phyloP scores from a whole-genome alignment of 2,329 filamentous ascomycete genomes.

The Fusarium virguliforme region DNA sequence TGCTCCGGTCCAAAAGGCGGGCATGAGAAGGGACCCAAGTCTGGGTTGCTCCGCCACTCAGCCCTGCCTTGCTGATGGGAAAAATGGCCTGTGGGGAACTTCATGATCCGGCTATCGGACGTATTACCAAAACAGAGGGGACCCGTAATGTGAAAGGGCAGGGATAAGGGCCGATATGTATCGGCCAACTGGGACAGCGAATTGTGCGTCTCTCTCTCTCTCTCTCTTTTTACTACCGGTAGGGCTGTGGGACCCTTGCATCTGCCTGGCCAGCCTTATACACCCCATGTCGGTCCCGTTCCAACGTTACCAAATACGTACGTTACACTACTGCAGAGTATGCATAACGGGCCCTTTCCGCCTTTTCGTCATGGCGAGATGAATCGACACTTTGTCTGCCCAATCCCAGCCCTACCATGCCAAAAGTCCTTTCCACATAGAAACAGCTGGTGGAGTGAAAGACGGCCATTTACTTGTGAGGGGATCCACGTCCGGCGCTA shows the following conservation, averaged over 20 bases:
- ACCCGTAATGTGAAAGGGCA: slow-evolving; percentile 1
- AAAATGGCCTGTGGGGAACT: slow-evolving; percentile 6
- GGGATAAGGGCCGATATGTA: not conserved
- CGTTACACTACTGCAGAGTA: slow-evolving; percentile 1
- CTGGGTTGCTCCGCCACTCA: slow-evolving; percentile 8
- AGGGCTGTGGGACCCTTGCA: not conserved
- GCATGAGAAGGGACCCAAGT: slow-evolving; percentile 1
- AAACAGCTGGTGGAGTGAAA: not conserved
- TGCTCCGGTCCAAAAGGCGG: not conserved
- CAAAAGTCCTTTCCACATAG: not conserved
- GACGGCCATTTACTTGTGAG: not conserved
- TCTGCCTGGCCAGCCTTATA: slow-evolving; percentile 3
- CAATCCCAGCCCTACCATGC: not conserved
- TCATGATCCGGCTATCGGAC: slow-evolving; percentile 4
- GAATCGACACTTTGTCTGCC: not conserved
- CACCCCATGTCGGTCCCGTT: not conserved
- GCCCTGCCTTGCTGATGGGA: not conserved
- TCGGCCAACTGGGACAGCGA: not conserved
- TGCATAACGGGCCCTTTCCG: slow-evolving; percentile 5
- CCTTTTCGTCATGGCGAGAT: not conserved
- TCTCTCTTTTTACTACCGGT: not conserved
- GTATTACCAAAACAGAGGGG: not conserved
- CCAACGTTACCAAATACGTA: not conserved
- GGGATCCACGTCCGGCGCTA: slow-evolving; percentile 1
- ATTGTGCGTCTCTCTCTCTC: not conserved